phyloP scores from a whole-genome alignment of 2,329 filamentous ascomycete genomes.

The Epichloe bromicola region DNA sequence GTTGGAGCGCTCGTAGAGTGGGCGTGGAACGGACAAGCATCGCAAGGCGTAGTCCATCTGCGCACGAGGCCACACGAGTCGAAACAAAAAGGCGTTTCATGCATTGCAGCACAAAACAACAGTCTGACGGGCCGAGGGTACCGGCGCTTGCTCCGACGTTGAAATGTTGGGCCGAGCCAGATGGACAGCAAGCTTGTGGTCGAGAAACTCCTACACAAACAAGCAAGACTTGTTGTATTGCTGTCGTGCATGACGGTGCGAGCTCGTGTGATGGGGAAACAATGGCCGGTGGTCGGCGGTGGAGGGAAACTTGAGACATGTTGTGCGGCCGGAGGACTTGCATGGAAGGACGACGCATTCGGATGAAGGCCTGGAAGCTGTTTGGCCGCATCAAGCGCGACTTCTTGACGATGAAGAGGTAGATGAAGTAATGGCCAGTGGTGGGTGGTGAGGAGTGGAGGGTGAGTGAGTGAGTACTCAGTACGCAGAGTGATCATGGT shows the following conservation, averaged over 20 bases:
- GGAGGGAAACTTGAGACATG: neutral
- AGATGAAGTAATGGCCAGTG: too few species aligned
- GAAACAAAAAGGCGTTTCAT: neutral
- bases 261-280: neutral
- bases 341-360: neutral
- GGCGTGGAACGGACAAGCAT: too few species aligned
- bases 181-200: neutral
- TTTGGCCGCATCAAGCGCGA: neutral
- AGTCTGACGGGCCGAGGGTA: neutral
- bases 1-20: neutral
- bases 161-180: neutral
- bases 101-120: neutral
- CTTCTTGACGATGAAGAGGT: too few species aligned
- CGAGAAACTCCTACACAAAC: neutral
- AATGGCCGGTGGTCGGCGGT: neutral
- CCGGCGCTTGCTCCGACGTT: constrained; percentile 3
- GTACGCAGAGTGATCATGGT: neutral
- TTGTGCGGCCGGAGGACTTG: too few species aligned
- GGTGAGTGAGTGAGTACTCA: neutral
- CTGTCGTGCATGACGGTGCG: neutral
- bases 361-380: neutral
- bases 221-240: neutral
- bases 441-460: neutral
- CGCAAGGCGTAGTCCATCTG: too few species aligned
- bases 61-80: neutral